Conservation (phyloP, 495 filamentous ascomycete genomes). For the Arthonia radiata region DNA sequence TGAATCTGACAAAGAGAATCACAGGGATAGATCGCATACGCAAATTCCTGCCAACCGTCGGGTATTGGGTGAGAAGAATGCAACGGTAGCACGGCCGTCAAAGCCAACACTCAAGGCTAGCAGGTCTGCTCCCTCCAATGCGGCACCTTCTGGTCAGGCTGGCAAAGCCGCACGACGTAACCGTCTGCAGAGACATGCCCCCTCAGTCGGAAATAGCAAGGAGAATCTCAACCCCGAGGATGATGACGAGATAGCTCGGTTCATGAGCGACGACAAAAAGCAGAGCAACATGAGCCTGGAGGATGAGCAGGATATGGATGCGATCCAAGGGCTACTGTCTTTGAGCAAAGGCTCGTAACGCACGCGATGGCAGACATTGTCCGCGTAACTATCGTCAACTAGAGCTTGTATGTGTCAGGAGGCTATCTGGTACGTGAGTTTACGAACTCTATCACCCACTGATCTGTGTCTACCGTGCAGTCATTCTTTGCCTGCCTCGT, state of each 20-base stretch:
- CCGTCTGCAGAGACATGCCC: slow-evolving; percentile 3
- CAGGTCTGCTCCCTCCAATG: slow-evolving; percentile 1
- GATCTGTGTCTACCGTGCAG: too few species aligned
- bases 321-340: slow-evolving; percentile 51
- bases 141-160: slow-evolving; percentile 1
- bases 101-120: slow-evolving; percentile 10
- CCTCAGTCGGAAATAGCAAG: slow-evolving; percentile 9
- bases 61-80: slow-evolving; percentile 1
- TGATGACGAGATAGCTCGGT: slow-evolving; percentile 35
- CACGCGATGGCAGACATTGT: too few species aligned
- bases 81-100: slow-evolving; percentile 21
- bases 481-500: too few species aligned
- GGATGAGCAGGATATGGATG: slow-evolving; percentile 42
- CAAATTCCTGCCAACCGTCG: slow-evolving; percentile 14
- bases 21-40: slow-evolving; percentile 32
- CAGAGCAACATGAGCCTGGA: slow-evolving; percentile 32
- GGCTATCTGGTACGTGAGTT: too few species aligned
- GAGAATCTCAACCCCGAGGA: slow-evolving; percentile 15
- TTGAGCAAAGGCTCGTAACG: slow-evolving; percentile 50
- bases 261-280: slow-evolving; percentile 27
- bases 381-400: too few species aligned
- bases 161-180: slow-evolving; percentile 1
- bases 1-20: slow-evolving; percentile 91
- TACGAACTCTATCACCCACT: too few species aligned
- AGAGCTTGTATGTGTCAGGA: too few species aligned